phyloP scores from a whole-genome alignment of 148 eudicot species.

The Silene uniflora region DNA sequence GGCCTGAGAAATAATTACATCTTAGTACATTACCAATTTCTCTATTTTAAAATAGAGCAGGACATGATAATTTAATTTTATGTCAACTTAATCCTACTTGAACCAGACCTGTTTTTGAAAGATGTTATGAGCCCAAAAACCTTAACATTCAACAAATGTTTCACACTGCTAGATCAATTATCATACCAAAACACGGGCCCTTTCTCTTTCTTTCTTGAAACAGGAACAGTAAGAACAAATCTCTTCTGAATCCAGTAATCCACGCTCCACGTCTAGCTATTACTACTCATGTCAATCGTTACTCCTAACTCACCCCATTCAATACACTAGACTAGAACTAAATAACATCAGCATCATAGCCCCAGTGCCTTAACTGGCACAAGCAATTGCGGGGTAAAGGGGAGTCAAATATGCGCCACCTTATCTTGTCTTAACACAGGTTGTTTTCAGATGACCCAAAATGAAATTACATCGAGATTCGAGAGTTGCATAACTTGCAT shows the following conservation, averaged over 20 bases:
- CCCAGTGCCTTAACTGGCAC: neutral
- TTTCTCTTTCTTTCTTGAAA: neutral
- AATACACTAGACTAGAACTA: neutral
- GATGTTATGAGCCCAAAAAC: neutral
- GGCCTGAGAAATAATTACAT: slow-evolving; percentile 42
- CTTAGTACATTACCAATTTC: neutral
- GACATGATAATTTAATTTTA: neutral
- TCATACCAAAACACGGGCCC: neutral
- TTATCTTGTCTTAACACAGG: too few species aligned
- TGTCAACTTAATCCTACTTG: neutral
- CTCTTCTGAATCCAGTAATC: neutral
- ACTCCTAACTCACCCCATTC: neutral
- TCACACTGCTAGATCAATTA: slow-evolving; percentile 1
- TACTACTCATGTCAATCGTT: neutral
- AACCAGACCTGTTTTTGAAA: neutral
- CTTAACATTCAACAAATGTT: neutral
- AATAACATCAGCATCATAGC: neutral
- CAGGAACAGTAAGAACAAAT: neutral
- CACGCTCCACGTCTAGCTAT: neutral
- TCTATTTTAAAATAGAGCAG: neutral
- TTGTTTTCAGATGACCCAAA: neutral
- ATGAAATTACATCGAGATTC: neutral
- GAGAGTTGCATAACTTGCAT: neutral
- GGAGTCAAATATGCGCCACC: too few species aligned
- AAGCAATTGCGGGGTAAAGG: too few species aligned